phyloP scores from a whole-genome alignment of 352 stramenopile species.

The Globisporangium iwayamae region DNA sequence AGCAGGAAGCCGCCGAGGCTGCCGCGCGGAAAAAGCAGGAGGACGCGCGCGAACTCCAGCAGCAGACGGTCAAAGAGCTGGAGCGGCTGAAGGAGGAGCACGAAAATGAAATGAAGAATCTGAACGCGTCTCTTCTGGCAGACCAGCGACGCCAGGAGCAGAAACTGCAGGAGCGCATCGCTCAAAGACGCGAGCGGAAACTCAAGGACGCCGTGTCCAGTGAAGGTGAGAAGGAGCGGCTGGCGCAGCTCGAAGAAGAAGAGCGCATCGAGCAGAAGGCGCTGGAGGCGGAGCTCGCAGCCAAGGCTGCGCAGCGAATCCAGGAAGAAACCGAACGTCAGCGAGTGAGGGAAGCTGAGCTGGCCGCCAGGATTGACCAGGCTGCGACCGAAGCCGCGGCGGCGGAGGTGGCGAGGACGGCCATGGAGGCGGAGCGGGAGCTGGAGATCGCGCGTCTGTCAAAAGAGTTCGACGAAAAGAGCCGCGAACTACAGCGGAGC shows the following conservation, averaged over 20 bases:
- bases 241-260: conserved; percentile 32
- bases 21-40: conserved; percentile 30
- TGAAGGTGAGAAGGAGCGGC: conserved; percentile 22
- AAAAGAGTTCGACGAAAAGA: conserved; percentile 62
- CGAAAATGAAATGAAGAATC: conserved; percentile 40
- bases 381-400: conserved; percentile 36
- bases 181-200: conserved; percentile 42
- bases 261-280: conserved; percentile 27
- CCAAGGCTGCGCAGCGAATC: conserved; percentile 30
- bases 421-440: conserved; percentile 40
- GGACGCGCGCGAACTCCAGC: conserved; percentile 33
- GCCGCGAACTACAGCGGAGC: conserved; percentile 46
- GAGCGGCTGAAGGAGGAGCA: conserved; percentile 53
- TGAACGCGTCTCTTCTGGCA: conserved; percentile 41
- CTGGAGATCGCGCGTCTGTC: conserved; percentile 59
- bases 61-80: conserved; percentile 52
- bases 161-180: conserved; percentile 64
- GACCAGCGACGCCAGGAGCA: conserved; percentile 65
- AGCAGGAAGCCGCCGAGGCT: conserved; percentile 28
- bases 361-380: conserved; percentile 33
- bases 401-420: conserved; percentile 34
- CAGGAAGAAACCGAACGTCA: conserved; percentile 59
- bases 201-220: conserved; percentile 24
- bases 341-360: conserved; percentile 37
- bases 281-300: conserved; percentile 28